These are phyloP conservation scores for Debaryomycetaceae sp. DNA, from an alignment of 1,139 yeast genomes.

Conservation along the genomic window DNA sequence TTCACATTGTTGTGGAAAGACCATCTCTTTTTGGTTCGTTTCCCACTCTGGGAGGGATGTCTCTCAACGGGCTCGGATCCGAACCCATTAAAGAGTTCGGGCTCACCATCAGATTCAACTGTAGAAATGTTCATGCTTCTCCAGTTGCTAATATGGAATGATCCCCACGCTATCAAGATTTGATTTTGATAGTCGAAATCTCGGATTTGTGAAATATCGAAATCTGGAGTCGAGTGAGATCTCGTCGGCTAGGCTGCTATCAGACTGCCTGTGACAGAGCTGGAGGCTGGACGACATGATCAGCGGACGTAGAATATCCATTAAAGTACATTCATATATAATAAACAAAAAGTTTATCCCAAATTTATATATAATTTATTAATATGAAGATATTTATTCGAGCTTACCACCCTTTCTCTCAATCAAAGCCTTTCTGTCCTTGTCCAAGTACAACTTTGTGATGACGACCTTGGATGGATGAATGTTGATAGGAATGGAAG, in stretches of 20 bases:
- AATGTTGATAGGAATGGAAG: conserved; percentile 94
- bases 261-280: not conserved
- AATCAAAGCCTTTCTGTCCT: conserved; percentile 98
- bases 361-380: conserved; percentile 32
- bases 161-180: not conserved
- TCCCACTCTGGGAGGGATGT: conserved; percentile 18
- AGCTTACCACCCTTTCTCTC: conserved; percentile 45
- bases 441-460: conserved; percentile 97
- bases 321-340: conserved; percentile 23
- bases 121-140: not conserved
- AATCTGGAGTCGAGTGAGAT: not conserved
- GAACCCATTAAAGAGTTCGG: conserved; percentile 38
- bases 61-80: conserved; percentile 34
- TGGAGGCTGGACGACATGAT: not conserved
- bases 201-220: not conserved
- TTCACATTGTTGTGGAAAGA: conserved; percentile 37
- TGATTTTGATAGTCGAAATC: not conserved
- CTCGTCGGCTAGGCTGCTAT: not conserved
- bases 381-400: conserved; percentile 22
- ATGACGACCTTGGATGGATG: conserved; percentile 99
- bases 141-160: not conserved
- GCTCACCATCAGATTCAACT: conserved; percentile 24
- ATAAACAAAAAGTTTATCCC: conserved; percentile 32
- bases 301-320: conserved; percentile 6
- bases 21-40: conserved; percentile 43